Conservation (phyloP, 257 asterid genomes). For the Haberlea rhodopensis region DNA sequence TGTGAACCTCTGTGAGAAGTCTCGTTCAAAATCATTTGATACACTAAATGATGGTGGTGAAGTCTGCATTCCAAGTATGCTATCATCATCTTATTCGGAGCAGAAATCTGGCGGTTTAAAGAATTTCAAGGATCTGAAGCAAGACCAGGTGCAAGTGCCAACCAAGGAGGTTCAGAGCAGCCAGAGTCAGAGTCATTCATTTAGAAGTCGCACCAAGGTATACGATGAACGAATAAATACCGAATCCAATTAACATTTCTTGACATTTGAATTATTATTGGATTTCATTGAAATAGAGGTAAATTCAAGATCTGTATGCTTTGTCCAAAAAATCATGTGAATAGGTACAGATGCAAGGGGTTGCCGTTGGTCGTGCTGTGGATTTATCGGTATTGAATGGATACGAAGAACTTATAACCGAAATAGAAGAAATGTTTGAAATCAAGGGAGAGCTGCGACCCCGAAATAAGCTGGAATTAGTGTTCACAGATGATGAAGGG, state of each 20-base stretch:
- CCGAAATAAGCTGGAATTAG: constrained; percentile 75
- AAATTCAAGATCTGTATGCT: constrained; percentile 5
- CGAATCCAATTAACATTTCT: background rate
- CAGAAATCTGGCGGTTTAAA: constrained; percentile 61
- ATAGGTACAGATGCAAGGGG: constrained; percentile 98
- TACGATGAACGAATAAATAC: background rate
- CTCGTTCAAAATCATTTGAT: constrained; percentile 32
- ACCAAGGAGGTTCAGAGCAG: constrained; percentile 62
- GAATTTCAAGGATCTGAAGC: constrained; percentile 45
- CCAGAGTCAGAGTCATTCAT: constrained; percentile 46
- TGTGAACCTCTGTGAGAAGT: constrained; percentile 28
- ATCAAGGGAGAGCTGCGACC: constrained; percentile 72
- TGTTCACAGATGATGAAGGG: constrained; percentile 89
- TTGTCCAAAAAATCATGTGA: constrained; percentile 23
- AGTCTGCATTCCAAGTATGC: constrained; percentile 29
- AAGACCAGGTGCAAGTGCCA: constrained; percentile 39
- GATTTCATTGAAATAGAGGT: no score
- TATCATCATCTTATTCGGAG: constrained; percentile 60
- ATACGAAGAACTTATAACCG: constrained; percentile 63
- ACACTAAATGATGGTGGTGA: constrained; percentile 32
- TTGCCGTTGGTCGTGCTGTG: constrained; percentile 92
- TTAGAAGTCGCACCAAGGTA: constrained; percentile 96
- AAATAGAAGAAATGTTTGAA: constrained; percentile 85
- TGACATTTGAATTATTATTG: background rate
- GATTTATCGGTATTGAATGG: constrained; percentile 74